Conservation (phyloP, 148 eudicot genomes). For the Chenopodium suecicum region DNA sequence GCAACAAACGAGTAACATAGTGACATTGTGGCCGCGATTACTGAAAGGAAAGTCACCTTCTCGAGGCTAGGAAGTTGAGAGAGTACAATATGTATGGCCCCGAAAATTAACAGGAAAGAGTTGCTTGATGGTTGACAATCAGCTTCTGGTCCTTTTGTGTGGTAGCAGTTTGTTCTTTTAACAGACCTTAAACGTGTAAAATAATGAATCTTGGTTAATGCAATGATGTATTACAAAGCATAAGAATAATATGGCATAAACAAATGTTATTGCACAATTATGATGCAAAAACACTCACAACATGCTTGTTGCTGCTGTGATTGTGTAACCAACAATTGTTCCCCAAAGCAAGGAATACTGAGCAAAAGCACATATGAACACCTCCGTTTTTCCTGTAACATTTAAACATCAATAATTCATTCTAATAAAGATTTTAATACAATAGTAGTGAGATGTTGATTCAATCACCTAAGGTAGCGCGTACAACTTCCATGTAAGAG, state of each 20-base stretch:
- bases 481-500: conserved; percentile 33
- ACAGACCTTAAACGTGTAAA: conserved; percentile 17
- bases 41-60: conserved; percentile 34
- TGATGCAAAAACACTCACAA: conserved; percentile 21
- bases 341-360: conserved; percentile 35
- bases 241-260: not conserved
- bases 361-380: conserved; percentile 28
- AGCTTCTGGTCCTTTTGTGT: conserved; percentile 24
- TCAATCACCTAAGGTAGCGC: conserved; percentile 26
- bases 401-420: not conserved
- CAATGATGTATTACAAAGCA: not conserved
- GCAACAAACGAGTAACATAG: conserved; percentile 36
- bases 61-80: conserved; percentile 36
- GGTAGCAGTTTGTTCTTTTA: conserved; percentile 32
- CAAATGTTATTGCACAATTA: not conserved
- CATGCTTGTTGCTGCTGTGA: conserved; percentile 37
- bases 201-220: not conserved
- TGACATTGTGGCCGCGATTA: conserved; percentile 37
- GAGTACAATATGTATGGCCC: conserved; percentile 30
- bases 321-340: conserved; percentile 34
- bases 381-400: conserved; percentile 24
- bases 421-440: not conserved
- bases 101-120: conserved; percentile 33
- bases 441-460: not conserved
- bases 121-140: conserved; percentile 25